phyloP scores from a whole-genome alignment of 768 basidiomycete species.

The Clathrus columnatus region DNA sequence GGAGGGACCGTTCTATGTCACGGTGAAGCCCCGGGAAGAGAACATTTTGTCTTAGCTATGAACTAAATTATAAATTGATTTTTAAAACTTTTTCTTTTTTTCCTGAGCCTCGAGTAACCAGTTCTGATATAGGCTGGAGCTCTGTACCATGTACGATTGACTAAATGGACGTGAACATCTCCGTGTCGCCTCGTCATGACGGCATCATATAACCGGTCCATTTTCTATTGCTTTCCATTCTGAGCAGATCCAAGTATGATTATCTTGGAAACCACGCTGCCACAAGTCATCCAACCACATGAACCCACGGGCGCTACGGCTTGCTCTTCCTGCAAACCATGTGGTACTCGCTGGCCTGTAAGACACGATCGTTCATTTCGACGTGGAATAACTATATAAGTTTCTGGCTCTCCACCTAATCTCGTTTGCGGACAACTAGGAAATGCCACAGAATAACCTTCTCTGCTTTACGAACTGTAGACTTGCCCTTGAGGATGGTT shows the following conservation, averaged over 20 bases:
- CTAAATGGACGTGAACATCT: too few relatives aligned
- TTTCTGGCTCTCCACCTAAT: neutral
- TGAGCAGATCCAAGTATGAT: too few relatives aligned
- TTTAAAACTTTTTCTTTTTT: too few relatives aligned
- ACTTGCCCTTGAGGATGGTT: conserved; percentile 72
- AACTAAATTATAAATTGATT: too few relatives aligned
- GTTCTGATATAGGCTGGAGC: too few relatives aligned
- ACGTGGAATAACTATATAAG: neutral
- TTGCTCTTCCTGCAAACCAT: neutral
- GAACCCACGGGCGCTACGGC: neutral
- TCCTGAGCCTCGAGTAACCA: too few relatives aligned
- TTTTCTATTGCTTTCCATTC: too few relatives aligned
- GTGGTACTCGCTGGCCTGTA: neutral
- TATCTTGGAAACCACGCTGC: neutral
- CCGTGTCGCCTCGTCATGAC: too few relatives aligned
- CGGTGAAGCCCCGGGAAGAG: neutral
- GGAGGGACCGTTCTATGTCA: neutral
- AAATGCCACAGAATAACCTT: conserved; percentile 41
- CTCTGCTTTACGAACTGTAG: conserved; percentile 85
- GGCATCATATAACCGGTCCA: too few relatives aligned
- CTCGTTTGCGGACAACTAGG: neutral
- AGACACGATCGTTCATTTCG: neutral
- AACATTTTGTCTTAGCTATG: too few relatives aligned
- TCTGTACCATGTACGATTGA: too few relatives aligned
- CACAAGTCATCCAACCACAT: neutral